A percentile compares a stretch with the other conserved stretches of the same genome.
These are phyloP conservation scores for Saccharomyces hybrid DNA, from an alignment of 1,139 yeast genomes.

Conservation along the genomic window DNA sequence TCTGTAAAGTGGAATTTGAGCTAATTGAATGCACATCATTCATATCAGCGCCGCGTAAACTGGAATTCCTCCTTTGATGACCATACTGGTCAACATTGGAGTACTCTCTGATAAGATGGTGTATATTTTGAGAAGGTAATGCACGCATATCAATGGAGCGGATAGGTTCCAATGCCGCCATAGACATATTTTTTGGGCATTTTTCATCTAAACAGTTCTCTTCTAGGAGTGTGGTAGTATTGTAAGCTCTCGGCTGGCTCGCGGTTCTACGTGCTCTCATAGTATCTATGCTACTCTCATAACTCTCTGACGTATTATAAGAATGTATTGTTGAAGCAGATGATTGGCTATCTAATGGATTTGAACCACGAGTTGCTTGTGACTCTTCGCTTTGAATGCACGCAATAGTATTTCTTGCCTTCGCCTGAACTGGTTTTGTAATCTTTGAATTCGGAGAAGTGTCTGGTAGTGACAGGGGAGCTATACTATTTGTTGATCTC, in stretches of 20 bases:
- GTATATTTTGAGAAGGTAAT: constrained; percentile 44
- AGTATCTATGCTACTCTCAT: background rate
- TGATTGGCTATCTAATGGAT: background rate
- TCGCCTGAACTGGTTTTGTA: background rate
- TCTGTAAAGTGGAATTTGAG: background rate
- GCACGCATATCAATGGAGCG: constrained; percentile 33
- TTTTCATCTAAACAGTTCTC: background rate
- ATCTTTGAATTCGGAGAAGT: background rate
- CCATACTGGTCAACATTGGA: constrained; percentile 40
- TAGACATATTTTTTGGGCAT: background rate
- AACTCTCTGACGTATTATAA: background rate
- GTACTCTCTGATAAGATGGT: constrained; percentile 55
- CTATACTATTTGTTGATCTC: background rate
- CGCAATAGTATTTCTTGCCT: background rate
- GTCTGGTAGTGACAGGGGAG: background rate
- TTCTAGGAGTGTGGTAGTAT: background rate
- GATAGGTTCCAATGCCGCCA: constrained; percentile 2
- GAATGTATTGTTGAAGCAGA: background rate
- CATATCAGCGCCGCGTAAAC: constrained; percentile 4
- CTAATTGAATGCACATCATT: constrained; percentile 1
- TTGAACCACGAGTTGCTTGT: background rate
- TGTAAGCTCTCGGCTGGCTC: background rate
- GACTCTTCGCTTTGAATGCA: background rate
- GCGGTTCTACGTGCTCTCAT: background rate
- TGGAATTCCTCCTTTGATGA: constrained; percentile 15